Percentiles rank a stretch among this genome's conserved stretches.
Conservation (phyloP, 2,329 filamentous ascomycete genomes). For the Trichoderma asperellum region DNA sequence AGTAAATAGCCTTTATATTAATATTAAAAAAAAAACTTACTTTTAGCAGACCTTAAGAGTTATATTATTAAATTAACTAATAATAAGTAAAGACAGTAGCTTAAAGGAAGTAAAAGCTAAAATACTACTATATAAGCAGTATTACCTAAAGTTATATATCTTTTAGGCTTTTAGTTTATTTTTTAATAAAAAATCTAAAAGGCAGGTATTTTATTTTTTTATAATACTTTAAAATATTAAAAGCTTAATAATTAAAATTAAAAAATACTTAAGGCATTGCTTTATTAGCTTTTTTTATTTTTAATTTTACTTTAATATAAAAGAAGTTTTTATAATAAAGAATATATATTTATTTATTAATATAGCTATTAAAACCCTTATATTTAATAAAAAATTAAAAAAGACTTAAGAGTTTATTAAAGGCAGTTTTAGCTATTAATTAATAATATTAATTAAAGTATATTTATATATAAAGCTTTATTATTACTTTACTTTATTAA, state of each 20-base stretch:
- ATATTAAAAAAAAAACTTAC: background rate
- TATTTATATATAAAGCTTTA: background rate
- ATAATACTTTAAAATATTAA: no score
- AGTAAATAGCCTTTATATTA: background rate
- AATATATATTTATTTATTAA: background rate
- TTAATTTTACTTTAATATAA: background rate
- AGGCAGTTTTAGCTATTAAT: background rate
- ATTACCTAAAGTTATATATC: background rate
- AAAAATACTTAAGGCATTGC: background rate
- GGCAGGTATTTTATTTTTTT: no score
- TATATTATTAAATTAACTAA: no score
- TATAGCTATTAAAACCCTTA: background rate
- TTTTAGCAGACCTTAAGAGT: background rate
- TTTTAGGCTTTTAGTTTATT: background rate
- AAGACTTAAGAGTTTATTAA: background rate
- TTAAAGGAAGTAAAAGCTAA: background rate
- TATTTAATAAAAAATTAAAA: background rate
- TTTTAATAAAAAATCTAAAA: background rate
- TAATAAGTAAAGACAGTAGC: background rate
- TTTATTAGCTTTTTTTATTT: background rate
- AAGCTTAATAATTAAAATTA: no score
- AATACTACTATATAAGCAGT: background rate
- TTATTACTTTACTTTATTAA: background rate
- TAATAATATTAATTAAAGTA: background rate
- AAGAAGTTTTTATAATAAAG: background rate